Evolutionary conservation across 177 flowering plant genomes (phyloP).

Genomic region (Tripterygium wilfordii): DNA sequence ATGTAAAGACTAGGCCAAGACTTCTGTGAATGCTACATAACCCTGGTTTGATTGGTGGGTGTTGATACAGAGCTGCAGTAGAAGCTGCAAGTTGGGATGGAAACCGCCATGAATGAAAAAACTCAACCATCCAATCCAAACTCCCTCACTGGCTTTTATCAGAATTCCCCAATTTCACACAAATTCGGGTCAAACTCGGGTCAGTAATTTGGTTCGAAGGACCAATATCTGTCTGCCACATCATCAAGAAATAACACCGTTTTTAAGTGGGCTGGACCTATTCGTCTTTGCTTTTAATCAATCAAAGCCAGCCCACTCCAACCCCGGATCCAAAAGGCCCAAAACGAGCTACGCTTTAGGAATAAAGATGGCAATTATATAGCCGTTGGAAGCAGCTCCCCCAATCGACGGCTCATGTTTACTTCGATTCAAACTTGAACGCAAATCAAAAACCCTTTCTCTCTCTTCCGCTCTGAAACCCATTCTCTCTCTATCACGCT

Average conservation of each 20-base stretch:
- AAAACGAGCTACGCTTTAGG: not conserved
- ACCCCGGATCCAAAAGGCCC: not conserved
- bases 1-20: too few species aligned
- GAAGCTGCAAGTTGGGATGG: conserved; percentile 14
- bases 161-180: not conserved
- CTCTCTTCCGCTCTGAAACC: conserved; percentile 6
- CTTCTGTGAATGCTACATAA: too few species aligned
- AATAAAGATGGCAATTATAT: not conserved
- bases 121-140: not conserved
- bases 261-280: too few species aligned
- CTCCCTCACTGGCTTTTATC: not conserved
- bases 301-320: too few species aligned
- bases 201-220: too few species aligned
- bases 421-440: conserved; percentile 21
- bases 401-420: conserved; percentile 14
- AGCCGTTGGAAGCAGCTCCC: conserved; percentile 18
- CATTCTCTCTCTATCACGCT: conserved; percentile 5
- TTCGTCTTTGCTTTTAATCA: too few species aligned
- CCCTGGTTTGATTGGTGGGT: conserved; percentile 16
- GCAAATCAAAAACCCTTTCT: conserved; percentile 2
- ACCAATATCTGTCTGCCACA: too few species aligned
- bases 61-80: conserved; percentile 9
- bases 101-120: conserved; percentile 34
- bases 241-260: too few species aligned
- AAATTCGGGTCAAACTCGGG: too few species aligned